These are phyloP conservation scores for Wickerhamiella alocasiicola DNA, from an alignment of 805 yeast species.

Conservation along the genomic window DNA sequence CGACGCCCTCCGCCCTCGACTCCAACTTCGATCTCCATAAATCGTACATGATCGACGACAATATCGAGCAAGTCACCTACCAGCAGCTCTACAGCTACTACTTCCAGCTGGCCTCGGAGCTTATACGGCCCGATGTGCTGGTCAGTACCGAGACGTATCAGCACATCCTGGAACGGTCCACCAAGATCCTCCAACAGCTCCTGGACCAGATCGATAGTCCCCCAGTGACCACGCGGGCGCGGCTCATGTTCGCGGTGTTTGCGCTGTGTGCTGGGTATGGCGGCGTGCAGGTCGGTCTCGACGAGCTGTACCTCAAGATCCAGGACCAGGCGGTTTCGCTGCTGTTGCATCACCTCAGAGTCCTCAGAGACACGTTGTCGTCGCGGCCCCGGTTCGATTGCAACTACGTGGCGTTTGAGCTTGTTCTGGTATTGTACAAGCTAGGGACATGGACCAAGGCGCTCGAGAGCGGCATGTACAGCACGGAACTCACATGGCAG, in stretches of 20 bases:
- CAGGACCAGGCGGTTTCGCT: neutral
- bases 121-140: conserved; percentile 9
- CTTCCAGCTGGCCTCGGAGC: conserved; percentile 12
- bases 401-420: neutral
- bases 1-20: neutral
- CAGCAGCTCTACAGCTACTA: conserved; percentile 17
- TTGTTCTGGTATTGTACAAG: neutral
- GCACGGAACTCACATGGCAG: conserved; percentile 8
- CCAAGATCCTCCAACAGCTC: neutral
- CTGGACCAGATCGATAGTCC: neutral
- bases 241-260: conserved; percentile 2
- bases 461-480: neutral
- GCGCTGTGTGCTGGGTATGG: conserved; percentile 2
- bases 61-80: conserved; percentile 6
- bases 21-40: neutral
- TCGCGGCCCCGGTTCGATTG: neutral
- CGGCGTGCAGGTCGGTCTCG: neutral
- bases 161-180: neutral
- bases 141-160: conserved; percentile 2
- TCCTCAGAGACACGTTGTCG: neutral
- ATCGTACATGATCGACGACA: conserved; percentile 8
- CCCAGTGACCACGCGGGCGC: neutral
- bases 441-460: neutral
- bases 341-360: neutral
- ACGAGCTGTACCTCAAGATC: neutral